These are phyloP conservation scores for Syzygium jambos DNA, from an alignment of 345 rosid species.

Conservation along the genomic window DNA sequence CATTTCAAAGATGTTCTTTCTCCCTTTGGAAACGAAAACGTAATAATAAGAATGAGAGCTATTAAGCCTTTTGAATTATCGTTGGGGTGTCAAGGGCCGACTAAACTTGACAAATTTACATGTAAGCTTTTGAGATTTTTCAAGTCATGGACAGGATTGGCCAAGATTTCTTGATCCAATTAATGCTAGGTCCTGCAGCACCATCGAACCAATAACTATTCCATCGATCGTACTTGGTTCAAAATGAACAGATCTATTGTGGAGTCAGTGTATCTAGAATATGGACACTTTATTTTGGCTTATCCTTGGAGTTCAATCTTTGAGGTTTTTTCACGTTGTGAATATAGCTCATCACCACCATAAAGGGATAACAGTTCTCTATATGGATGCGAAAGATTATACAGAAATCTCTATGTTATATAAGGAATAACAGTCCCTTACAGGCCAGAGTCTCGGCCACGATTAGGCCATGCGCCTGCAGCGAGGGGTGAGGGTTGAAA, in stretches of 20 bases:
- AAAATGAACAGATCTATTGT: background rate
- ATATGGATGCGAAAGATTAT: too few species aligned
- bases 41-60: background rate
- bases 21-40: background rate
- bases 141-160: background rate
- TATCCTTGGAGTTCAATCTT: background rate
- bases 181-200: background rate
- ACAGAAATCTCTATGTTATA: background rate
- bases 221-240: background rate
- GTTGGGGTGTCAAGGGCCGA: background rate
- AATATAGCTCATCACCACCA: background rate
- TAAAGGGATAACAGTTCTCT: background rate
- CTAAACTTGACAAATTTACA: rapidly evolving
- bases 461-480: background rate
- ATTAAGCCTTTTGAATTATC: background rate
- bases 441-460: background rate
- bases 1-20: background rate
- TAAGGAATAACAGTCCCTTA: background rate
- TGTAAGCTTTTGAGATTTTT: background rate
- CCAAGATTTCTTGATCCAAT: background rate
- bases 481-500: background rate
- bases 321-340: background rate
- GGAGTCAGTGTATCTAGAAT: background rate
- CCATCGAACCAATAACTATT: background rate
- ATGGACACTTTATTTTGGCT: background rate